These are phyloP conservation scores for Trypanosoma vivax DNA, from an alignment of 208 protist genomes.

Conservation along the genomic window DNA sequence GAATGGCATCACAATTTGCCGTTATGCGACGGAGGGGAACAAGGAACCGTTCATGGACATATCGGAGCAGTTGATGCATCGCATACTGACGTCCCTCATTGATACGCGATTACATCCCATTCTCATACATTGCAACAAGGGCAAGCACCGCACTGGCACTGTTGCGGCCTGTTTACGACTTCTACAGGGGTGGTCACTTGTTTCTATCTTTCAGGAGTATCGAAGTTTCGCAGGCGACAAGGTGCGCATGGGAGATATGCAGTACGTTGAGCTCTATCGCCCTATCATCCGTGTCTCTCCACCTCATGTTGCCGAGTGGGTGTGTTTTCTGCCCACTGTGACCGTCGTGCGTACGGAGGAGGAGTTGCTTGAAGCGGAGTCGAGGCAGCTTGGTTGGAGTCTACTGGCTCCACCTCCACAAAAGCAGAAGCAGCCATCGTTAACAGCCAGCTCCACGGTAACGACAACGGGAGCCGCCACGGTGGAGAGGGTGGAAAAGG, in stretches of 20 bases:
- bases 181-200: slow-evolving; percentile 93
- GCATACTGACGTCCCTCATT: slow-evolving; percentile 64
- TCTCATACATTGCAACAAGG: slow-evolving; percentile 97
- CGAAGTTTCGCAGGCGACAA: slow-evolving; percentile 93
- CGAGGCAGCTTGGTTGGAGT: slow-evolving; percentile 47
- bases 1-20: slow-evolving; percentile 68
- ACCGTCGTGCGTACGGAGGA: slow-evolving; percentile 49
- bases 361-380: slow-evolving; percentile 55
- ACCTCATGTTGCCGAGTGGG: slow-evolving; percentile 62
- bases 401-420: slow-evolving; percentile 44
- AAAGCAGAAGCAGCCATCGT: not conserved
- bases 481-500: not conserved
- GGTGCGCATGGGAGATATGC: slow-evolving; percentile 92
- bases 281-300: slow-evolving; percentile 59
- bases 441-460: not conserved
- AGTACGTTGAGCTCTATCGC: slow-evolving; percentile 96
- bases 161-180: slow-evolving; percentile 90
- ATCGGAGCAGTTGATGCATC: slow-evolving; percentile 87
- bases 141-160: slow-evolving; percentile 94
- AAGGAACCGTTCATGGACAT: slow-evolving; percentile 98
- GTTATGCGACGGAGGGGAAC: slow-evolving; percentile 95
- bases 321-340: slow-evolving; percentile 34
- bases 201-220: slow-evolving; percentile 96
- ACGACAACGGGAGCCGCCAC: slow-evolving; percentile 23
- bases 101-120: slow-evolving; percentile 94